phyloP scores from a whole-genome alignment of 2,329 filamentous ascomycete species.

The Fusarium torulosum region DNA sequence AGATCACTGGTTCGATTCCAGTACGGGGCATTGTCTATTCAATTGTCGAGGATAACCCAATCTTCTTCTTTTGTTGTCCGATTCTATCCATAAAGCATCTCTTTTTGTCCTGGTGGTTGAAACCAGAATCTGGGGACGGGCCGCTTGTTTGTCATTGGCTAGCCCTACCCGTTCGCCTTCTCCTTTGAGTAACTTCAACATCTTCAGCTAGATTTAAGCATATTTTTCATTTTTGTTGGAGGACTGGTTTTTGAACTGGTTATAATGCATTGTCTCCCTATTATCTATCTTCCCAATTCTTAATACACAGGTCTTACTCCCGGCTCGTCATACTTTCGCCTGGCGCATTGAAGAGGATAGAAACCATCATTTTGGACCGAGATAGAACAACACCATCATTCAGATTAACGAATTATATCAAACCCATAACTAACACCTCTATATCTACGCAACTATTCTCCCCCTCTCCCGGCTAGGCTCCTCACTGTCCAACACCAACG shows the following conservation, averaged over 20 bases:
- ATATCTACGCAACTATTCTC: slow-evolving; percentile 54
- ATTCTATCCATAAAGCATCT: neutral
- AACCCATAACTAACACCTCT: slow-evolving; percentile 8
- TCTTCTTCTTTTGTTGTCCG: slow-evolving; percentile 8
- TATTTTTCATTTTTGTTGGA: too few species aligned
- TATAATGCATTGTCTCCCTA: too few species aligned
- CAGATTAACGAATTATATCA: slow-evolving; percentile 1
- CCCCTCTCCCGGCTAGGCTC: slow-evolving; percentile 48
- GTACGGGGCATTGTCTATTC: slow-evolving; percentile 25
- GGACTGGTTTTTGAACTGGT: too few species aligned
- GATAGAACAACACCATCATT: neutral
- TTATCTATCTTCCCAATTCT: too few species aligned
- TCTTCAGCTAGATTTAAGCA: neutral
- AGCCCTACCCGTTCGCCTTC: neutral
- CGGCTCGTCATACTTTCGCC: neutral
- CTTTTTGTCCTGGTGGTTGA: neutral
- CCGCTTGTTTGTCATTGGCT: slow-evolving; percentile 7
- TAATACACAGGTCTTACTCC: neutral
- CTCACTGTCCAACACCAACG: slow-evolving; percentile 75
- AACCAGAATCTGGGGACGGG: neutral
- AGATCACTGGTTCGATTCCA: slow-evolving; percentile 42
- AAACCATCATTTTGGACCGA: neutral
- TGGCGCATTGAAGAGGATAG: neutral
- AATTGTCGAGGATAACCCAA: too few species aligned
- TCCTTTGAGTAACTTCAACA: neutral